Conservation (phyloP, 148 eudicot genomes). For the Camellia japonica region DNA sequence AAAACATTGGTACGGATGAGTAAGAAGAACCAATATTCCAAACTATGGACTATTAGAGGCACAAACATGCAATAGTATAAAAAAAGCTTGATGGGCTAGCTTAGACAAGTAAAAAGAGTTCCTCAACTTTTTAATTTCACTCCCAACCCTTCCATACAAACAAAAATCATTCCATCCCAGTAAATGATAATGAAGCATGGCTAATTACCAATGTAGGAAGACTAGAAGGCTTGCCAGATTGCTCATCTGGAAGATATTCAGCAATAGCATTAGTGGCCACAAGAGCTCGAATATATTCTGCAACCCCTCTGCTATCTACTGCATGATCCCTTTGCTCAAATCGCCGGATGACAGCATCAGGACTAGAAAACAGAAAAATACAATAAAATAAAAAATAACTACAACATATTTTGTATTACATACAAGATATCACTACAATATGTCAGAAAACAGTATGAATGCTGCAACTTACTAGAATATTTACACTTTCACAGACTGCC, state of each 20-base stretch:
- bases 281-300: slow-evolving; percentile 83
- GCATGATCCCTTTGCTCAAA: slow-evolving; percentile 76
- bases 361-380: slow-evolving; percentile 46
- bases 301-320: slow-evolving; percentile 82
- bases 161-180: neutral
- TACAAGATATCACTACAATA: neutral
- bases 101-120: neutral
- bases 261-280: slow-evolving; percentile 85
- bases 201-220: slow-evolving; percentile 74
- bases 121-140: neutral
- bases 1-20: neutral
- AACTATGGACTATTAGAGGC: neutral
- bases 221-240: slow-evolving; percentile 85
- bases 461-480: neutral
- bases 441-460: neutral
- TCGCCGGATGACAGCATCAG: slow-evolving; percentile 81
- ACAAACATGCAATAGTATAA: neutral
- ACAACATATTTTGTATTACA: neutral
- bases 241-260: slow-evolving; percentile 88
- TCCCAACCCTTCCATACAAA: neutral
- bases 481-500: neutral
- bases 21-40: neutral
- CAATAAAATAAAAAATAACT: neutral
- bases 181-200: neutral
- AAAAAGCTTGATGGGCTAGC: neutral